Evolutionary conservation across 176 grass and related monocot species (phyloP).

Genomic region (Hordeum marinum): DNA sequence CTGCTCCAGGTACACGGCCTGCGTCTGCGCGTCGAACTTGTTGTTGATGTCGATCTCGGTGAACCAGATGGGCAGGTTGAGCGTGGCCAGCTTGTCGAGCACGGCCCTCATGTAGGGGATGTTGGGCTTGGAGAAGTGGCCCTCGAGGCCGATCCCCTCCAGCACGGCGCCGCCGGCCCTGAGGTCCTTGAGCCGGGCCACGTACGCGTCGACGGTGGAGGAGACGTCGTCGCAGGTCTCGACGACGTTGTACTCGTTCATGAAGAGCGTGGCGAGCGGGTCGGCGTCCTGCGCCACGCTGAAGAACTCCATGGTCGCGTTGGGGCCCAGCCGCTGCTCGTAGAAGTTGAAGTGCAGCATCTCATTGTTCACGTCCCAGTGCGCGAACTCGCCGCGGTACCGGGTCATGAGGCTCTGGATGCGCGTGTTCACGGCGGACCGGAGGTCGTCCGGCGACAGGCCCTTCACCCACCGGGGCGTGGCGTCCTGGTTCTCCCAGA

Average conservation of each 20-base stretch:
- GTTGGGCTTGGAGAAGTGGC: slow-evolving; percentile 88
- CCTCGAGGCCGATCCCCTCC: slow-evolving; percentile 83
- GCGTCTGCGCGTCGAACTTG: slow-evolving; percentile 60
- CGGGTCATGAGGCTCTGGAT: slow-evolving; percentile 75
- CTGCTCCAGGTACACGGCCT: slow-evolving; percentile 83
- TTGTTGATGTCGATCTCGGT: slow-evolving; percentile 92
- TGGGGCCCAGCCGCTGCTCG: slow-evolving; percentile 72
- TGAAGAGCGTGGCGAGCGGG: slow-evolving; percentile 91
- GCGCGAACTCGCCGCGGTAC: slow-evolving; percentile 93
- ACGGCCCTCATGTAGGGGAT: slow-evolving; percentile 81
- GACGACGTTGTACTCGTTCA: slow-evolving; percentile 97
- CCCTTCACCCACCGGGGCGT: slow-evolving; percentile 80
- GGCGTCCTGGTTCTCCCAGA: slow-evolving; percentile 94
- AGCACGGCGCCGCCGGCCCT: slow-evolving; percentile 58
- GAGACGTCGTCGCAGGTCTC: slow-evolving; percentile 86
- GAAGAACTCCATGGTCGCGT: slow-evolving; percentile 87
- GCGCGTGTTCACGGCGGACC: slow-evolving; percentile 64
- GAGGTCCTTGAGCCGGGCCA: slow-evolving; percentile 60
- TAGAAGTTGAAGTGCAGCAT: slow-evolving; percentile 98
- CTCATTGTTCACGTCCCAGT: slow-evolving; percentile 99
- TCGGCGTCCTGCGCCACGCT: slow-evolving; percentile 81
- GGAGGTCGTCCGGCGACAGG: slow-evolving; percentile 62
- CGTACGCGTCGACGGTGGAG: slow-evolving; percentile 82
- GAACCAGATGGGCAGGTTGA: slow-evolving; percentile 89
- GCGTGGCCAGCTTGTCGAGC: slow-evolving; percentile 88